Evolutionary conservation across 2,329 filamentous ascomycete species (phyloP), one percentile per base, ranked within the genome.

Genomic region (Chrysoporthe puriensis): DNA sequence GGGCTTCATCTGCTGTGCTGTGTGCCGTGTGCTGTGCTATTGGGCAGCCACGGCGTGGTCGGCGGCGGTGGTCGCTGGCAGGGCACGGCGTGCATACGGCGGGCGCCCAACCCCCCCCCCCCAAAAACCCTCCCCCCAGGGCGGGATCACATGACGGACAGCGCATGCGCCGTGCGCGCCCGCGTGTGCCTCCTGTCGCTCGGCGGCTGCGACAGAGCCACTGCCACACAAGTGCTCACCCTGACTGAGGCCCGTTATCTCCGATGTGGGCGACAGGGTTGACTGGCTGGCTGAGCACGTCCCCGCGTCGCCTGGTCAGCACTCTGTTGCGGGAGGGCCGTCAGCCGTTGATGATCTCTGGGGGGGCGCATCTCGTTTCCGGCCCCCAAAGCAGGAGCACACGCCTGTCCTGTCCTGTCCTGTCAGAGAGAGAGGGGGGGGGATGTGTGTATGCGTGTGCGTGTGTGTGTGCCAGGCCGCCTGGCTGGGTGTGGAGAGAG

Each of bases 241-340:
- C 26, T 26, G 26, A 26, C 36, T 4, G 57, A 9, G 50, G 9
- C 18, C 62, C 26, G 26, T 63, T 54, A 63, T 63, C 50, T 63
- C 62, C 62, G 48, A 63, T 36, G 36, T 63, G 43, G 16, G 62
- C 43, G 48, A 11, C 21, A 50, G 44, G 61, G 48, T 32, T 36
- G 34, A 50, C 18, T n/a, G 21, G 21, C 44, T 14, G 34, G 40
- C 18, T n/a, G 21, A 14, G 43, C 62, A 43, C 40, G 34, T 52
- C 43, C 50, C n/a, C 4, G 26, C 44, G 46, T 43, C 6, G 14
- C 52, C 32, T 11, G 46, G 50, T 63, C 62, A 63, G 62, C 62
- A 63, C 62, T 56, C 42, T 54, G 46, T 56, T 56, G 42, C 40
- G 43, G 62, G 13, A 36, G 48, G 43, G 50, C 36, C 50, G 46